Evolutionary conservation across 441 rosid genomes (phyloP).

Genomic region (Aleurites moluccanus): DNA sequence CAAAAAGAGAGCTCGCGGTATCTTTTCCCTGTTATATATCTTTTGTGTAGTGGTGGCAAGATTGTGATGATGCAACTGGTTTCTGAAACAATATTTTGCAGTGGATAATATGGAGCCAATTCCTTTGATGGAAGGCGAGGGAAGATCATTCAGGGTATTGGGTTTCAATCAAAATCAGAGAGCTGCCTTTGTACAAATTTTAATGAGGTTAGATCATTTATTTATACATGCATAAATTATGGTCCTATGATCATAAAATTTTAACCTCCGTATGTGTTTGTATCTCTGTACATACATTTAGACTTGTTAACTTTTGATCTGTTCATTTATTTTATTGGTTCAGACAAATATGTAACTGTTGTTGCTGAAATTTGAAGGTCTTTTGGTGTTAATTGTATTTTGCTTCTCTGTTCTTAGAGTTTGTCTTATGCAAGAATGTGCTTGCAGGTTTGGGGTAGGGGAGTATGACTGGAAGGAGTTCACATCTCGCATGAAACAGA

Average conservation of each 20-base stretch:
- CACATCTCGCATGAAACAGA: constrained; percentile 83
- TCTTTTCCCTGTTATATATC: constrained; percentile 15
- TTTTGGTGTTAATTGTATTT: constrained; percentile 12
- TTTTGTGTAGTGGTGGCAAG: constrained; percentile 14
- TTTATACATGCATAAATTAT: not conserved
- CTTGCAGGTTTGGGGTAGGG: constrained; percentile 87
- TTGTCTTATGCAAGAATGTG: constrained; percentile 23
- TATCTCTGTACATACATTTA: not conserved
- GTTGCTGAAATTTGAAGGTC: not conserved
- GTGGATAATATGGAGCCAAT: constrained; percentile 67
- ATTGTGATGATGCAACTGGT: constrained; percentile 12
- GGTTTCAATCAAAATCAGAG: constrained; percentile 98
- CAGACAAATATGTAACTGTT: not conserved
- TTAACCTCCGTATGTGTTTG: not conserved
- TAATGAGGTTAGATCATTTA: constrained; percentile 68
- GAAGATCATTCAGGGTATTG: constrained; percentile 86
- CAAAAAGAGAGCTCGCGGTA: constrained; percentile 81
- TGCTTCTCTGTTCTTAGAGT: constrained; percentile 1
- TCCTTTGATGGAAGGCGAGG: constrained; percentile 99
- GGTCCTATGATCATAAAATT: not conserved
- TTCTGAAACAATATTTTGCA: constrained; percentile 31
- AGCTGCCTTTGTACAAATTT: constrained; percentile 85
- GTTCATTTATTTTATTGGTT: not conserved
- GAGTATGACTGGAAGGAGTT: constrained; percentile 94
- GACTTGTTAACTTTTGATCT: not conserved